A percentile compares a stretch with the other conserved stretches of the same genome.
Conservation (phyloP, 179 eudicot species). For the Beta corolliflora region DNA sequence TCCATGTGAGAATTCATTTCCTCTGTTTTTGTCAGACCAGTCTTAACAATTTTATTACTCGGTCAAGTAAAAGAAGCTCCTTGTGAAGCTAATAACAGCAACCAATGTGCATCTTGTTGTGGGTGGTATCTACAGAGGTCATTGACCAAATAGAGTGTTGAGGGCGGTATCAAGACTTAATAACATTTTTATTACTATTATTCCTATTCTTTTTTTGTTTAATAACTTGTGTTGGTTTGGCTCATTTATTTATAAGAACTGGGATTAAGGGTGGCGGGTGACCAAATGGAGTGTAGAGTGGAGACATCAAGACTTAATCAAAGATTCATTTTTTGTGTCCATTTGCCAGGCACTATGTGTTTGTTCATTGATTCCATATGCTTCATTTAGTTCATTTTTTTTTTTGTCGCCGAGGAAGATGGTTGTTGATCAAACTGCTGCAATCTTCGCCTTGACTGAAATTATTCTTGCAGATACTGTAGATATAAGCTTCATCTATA, state of each 20-base stretch:
- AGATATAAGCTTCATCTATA: background rate
- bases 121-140: background rate
- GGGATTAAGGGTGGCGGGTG: background rate
- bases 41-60: background rate
- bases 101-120: background rate
- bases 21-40: background rate
- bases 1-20: background rate
- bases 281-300: background rate
- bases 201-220: background rate
- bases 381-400: background rate
- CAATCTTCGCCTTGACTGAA: background rate
- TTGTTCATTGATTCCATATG: background rate
- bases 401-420: background rate
- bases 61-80: background rate
- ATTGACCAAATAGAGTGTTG: no score
- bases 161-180: no score
- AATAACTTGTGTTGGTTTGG: background rate
- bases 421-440: background rate
- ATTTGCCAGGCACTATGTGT: background rate
- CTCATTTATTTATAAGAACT: background rate
- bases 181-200: no score
- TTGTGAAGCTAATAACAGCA: background rate
- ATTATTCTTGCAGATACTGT: background rate
- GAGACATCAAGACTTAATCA: background rate
- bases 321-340: background rate